Evolutionary conservation across 768 basidiomycete genomes (phyloP), one percentile per base, ranked within the genome.

Genomic region (Tulasnella sp.): DNA sequence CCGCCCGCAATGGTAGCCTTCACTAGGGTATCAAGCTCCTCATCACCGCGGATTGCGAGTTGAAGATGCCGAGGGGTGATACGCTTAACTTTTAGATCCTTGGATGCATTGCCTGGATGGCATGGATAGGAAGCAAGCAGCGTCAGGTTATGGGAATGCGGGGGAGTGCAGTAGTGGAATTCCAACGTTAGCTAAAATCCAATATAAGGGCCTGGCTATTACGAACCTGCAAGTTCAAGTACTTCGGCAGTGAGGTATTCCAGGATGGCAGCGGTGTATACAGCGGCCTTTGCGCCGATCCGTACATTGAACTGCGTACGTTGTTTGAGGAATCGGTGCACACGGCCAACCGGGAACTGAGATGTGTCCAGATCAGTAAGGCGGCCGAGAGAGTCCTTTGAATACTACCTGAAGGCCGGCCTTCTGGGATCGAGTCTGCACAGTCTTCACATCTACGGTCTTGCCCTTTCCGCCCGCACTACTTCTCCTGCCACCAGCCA

Each of bases 221-320:
- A 87, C 93, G 81, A 83, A 96, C 96, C 97, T 79, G 97, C 97
- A 75, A 98, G 91, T 85, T 98, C 97, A 77, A 99, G 88, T 12
- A 99, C 97, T 85, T 99, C 97, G 14, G 97, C 97, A 0, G 96
- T 97, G 76, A 99, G 89, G 85, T 99, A 98, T 86, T 99, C 97
- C 79, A 98, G 89, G 83, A 98, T 96, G 44, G 97, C 96, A 50
- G 94, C 93, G n/a, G 95, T 96, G 86, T 97, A 97, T 22, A 98
- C 97, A 12, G 97, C 96, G 40, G 96, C 96, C 86, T 98, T 98
- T n/a, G 96, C 97, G 41, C 96, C 97, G 82, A 99, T 96, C 50
- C 96, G 93, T 78, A 97, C 93, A 84, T 96, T 97, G 87, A 97
- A 93, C 85, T 96, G 94, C 24, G 95, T 97, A 82, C 94, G 91